A percentile compares a stretch with the other conserved stretches of the same genome.
phyloP scores from a whole-genome alignment of 495 filamentous ascomycete genomes.

The Aspergillus incahuasiensis region DNA sequence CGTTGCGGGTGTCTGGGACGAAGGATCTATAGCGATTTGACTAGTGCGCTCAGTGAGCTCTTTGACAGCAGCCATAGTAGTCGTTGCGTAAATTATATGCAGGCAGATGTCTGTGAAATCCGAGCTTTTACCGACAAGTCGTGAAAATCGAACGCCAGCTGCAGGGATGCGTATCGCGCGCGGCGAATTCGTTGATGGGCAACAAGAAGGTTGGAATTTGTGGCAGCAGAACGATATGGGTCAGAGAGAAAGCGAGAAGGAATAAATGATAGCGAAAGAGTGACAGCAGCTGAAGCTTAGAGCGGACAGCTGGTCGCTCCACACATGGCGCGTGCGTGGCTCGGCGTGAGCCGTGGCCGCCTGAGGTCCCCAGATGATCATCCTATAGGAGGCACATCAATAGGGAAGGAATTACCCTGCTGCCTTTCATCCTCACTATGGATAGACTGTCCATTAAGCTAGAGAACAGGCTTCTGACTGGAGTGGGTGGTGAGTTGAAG shows the following conservation, averaged over 20 bases:
- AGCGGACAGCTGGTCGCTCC: background rate
- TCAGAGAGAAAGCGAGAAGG: background rate
- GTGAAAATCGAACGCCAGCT: background rate
- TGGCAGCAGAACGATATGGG: background rate
- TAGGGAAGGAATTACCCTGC: background rate
- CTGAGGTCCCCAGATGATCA: background rate
- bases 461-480: background rate
- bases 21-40: slow-evolving; percentile 10
- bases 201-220: background rate
- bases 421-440: background rate
- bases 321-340: slow-evolving; percentile 1
- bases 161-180: background rate
- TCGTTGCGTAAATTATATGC: background rate
- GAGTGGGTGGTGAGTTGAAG: background rate
- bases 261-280: background rate
- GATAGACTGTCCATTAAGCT: background rate
- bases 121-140: background rate
- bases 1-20: background rate
- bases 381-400: background rate
- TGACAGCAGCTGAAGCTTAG: background rate
- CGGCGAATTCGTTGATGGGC: background rate
- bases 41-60: slow-evolving; percentile 13
- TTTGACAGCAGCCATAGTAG: slow-evolving; percentile 3
- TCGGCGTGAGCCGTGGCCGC: background rate
- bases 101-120: background rate